Base-by-base conservation (phyloP, 176 grass and related monocot species). In the Bonia amplexicaulis region DNA sequence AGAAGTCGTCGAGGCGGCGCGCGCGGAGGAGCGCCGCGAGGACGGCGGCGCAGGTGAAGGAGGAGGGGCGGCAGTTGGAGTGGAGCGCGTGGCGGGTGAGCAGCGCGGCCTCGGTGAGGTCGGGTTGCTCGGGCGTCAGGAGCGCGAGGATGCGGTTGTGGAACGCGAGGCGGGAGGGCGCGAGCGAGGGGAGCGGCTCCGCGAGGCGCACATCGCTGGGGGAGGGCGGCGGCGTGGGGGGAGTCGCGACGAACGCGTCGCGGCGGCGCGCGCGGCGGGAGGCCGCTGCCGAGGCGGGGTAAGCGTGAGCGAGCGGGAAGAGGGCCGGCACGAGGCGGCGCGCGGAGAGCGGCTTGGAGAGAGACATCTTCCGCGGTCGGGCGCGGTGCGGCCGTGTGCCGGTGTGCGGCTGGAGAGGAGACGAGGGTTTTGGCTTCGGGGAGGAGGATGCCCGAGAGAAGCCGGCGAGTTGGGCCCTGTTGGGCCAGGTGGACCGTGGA, bases 31-130 rank as follows among this genome's bases (percentile, higher is more conserved):
- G 90, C 68, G 92, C 89, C 66, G 82, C 81, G 81, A 97, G 92
- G 77, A 94, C 89, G 23, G 90, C 90, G 80, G 85, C 69, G 87
- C 84, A 88, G 84, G 95, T 97, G 81, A 84, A 94, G 76, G 93
- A 88, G 29, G 95, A 83, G 8, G 95, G 95, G 58, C 90, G 92
- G 88, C 78, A 97, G 86, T 97, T 97, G 84, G 95, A 97, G 90
- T 97, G 93, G 84, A 97, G 91, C 71, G 95, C 90, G 59, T 97
- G 95, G 88, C 95, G 92, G 59, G 89, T 88, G 84, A 97, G 79
- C 58, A 97, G 95, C 55, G 87, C 68, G 39, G 90, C 92, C 87
- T 94, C 92, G 45, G 85, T 57, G 59, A 97, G 95, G 82, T 97
- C 89, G 68, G 80, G 69, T 45, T 45, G 42, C 66, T 86, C 92